These are phyloP conservation scores for Boletus sp. DNA, from an alignment of 1,284 basidiomycete genomes.

Conservation along the genomic window DNA sequence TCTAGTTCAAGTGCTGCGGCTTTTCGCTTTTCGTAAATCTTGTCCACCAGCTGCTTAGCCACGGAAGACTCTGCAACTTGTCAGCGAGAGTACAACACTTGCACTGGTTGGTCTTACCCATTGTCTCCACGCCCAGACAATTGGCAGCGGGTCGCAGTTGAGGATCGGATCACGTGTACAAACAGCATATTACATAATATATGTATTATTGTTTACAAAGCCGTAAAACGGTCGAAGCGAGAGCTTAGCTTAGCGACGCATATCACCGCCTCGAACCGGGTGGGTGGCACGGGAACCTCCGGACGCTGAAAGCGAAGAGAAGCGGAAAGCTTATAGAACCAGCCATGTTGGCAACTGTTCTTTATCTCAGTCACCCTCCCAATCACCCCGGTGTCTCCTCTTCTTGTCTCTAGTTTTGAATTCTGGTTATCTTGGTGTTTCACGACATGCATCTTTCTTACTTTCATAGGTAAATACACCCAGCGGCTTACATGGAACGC, in stretches of 20 bases:
- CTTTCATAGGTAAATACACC: slow-evolving; percentile 12
- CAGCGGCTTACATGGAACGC: background rate
- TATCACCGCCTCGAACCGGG: no score
- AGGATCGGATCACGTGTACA: slow-evolving; percentile 15
- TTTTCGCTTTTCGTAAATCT: slow-evolving; percentile 96
- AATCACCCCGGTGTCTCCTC: background rate
- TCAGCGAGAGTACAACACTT: slow-evolving; percentile 9
- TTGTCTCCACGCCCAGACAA: background rate
- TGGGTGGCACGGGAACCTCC: background rate
- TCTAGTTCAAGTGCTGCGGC: slow-evolving; percentile 94
- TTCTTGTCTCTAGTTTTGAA: background rate
- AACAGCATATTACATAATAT: background rate
- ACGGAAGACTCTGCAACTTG: slow-evolving; percentile 59
- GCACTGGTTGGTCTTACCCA: slow-evolving; percentile 21
- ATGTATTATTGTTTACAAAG: background rate
- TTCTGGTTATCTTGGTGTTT: background rate
- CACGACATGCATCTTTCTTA: slow-evolving; percentile 16
- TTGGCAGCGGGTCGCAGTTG: background rate
- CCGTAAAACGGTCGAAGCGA: background rate
- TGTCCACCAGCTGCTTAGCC: slow-evolving; percentile 79
- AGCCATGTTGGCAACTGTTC: background rate
- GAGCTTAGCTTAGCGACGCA: no score
- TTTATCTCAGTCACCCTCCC: background rate
- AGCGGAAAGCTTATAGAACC: background rate
- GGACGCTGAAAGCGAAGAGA: background rate